Conservation (phyloP, 352 stramenopile genomes). For the Peronosclerospora sorghi region DNA sequence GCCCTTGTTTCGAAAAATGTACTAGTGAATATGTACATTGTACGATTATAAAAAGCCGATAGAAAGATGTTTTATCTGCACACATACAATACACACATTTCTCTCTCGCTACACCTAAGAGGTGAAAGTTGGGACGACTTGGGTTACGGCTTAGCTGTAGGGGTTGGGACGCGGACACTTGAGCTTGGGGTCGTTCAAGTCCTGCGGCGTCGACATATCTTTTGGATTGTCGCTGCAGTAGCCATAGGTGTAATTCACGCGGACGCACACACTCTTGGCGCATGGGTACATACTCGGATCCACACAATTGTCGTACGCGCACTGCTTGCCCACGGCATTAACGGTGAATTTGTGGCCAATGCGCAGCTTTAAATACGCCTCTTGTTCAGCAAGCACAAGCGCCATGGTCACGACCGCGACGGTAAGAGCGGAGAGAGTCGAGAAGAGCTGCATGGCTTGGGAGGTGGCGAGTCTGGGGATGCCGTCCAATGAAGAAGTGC, state of each 20-base stretch:
- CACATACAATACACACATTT: too few relatives aligned
- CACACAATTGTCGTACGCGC: constrained; percentile 44
- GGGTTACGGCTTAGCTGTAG: constrained; percentile 22
- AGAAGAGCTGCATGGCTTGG: constrained; percentile 16
- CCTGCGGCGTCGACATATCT: constrained; percentile 7
- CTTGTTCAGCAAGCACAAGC: constrained; percentile 18
- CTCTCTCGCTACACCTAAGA: too few relatives aligned
- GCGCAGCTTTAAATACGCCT: constrained; percentile 27
- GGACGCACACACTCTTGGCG: constrained; percentile 33
- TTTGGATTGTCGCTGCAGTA: constrained; percentile 22
- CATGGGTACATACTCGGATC: constrained; percentile 50
- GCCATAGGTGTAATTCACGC: constrained; percentile 45
- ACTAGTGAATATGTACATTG: too few relatives aligned
- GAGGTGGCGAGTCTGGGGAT: background rate
- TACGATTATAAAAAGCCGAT: too few relatives aligned
- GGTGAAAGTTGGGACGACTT: too few relatives aligned
- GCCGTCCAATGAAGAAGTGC: background rate
- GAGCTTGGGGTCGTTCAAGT: constrained; percentile 22
- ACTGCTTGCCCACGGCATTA: constrained; percentile 40
- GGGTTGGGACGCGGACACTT: constrained; percentile 30
- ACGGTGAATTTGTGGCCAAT: constrained; percentile 44
- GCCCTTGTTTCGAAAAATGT: too few relatives aligned
- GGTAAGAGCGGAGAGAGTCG: constrained; percentile 4
- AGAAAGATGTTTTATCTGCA: too few relatives aligned
- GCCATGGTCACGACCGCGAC: constrained; percentile 6